These are phyloP conservation scores for Silene noctiflora DNA, from an alignment of 179 eudicot species.

Conservation along the genomic window DNA sequence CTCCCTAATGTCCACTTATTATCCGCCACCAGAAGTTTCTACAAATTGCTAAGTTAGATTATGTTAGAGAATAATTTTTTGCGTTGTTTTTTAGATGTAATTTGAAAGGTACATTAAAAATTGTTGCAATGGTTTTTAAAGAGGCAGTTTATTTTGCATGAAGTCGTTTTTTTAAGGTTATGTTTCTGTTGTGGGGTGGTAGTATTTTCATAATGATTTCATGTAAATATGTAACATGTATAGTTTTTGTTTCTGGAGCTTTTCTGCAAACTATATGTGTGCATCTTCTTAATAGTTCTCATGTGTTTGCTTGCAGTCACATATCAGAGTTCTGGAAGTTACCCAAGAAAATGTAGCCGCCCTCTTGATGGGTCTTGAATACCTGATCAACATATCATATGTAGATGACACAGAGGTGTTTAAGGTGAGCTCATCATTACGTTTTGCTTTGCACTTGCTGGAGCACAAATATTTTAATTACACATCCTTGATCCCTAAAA, in stretches of 20 bases:
- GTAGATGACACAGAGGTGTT: slow-evolving; percentile 99
- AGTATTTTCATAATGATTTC: too few species aligned
- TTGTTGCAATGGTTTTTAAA: neutral
- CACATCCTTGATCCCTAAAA: neutral
- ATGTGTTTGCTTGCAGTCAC: slow-evolving; percentile 56
- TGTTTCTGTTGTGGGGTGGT: neutral
- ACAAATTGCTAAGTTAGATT: neutral
- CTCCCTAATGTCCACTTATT: neutral
- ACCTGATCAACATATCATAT: slow-evolving; percentile 83
- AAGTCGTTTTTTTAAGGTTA: neutral
- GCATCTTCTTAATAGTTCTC: neutral
- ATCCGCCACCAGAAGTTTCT: neutral
- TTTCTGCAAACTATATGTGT: neutral
- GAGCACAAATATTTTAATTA: neutral
- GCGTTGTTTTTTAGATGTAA: neutral
- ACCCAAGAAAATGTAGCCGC: slow-evolving; percentile 71
- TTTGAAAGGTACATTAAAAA: neutral
- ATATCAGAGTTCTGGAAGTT: slow-evolving; percentile 81
- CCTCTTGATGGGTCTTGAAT: slow-evolving; percentile 81
- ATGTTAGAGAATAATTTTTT: neutral
- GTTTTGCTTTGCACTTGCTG: neutral
- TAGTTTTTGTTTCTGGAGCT: neutral
- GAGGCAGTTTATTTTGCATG: neutral
- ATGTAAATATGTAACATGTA: neutral
- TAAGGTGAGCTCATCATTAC: slow-evolving; percentile 47